phyloP scores from a whole-genome alignment of 1,284 basidiomycete species.

The Ustilago tritici region DNA sequence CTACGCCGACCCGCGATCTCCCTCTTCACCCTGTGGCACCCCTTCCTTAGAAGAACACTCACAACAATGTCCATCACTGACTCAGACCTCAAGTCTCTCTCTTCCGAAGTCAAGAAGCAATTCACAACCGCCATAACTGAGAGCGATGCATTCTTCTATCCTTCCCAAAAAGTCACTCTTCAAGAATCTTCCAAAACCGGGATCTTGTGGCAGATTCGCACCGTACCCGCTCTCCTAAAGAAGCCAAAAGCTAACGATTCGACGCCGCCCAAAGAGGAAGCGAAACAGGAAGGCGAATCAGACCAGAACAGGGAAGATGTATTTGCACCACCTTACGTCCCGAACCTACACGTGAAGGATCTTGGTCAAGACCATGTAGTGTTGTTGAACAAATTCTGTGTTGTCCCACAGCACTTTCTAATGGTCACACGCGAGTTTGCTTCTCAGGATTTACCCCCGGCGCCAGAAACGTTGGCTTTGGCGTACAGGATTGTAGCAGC shows the following conservation, averaged over 20 bases:
- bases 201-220: conserved; percentile 58
- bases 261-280: background rate
- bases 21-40: background rate
- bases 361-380: conserved; percentile 50
- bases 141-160: conserved; percentile 65
- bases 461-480: conserved; percentile 54
- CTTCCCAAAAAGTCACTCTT: conserved; percentile 47
- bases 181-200: conserved; percentile 27
- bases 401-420: conserved; percentile 65
- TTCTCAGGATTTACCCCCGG: conserved; percentile 62
- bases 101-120: conserved; percentile 44
- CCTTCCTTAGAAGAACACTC: background rate
- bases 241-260: conserved; percentile 47
- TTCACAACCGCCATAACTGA: conserved; percentile 49
- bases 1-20: background rate
- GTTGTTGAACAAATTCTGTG: conserved; percentile 68
- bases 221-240: conserved; percentile 63
- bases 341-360: conserved; percentile 61
- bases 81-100: conserved; percentile 39
- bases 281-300: conserved; percentile 17
- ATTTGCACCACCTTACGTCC: conserved; percentile 68
- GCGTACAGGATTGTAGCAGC: conserved; percentile 56
- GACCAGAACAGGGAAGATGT: conserved; percentile 61
- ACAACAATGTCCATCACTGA: conserved; percentile 32
- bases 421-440: conserved; percentile 64